phyloP scores from a whole-genome alignment of 805 yeast genomes.

The Candida awuae region DNA sequence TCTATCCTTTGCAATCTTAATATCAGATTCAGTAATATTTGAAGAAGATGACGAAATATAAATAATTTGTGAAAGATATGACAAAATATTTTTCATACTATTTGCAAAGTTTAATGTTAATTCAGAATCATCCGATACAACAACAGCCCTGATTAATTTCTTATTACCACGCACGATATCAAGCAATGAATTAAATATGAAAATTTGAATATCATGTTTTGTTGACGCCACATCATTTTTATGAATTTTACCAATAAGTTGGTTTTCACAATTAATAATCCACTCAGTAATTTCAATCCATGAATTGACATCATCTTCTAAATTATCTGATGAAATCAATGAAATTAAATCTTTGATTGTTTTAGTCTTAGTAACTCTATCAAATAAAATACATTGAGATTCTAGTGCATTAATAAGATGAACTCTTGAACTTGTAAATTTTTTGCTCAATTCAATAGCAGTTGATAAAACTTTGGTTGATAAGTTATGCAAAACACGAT shows the following conservation, averaged over 20 bases:
- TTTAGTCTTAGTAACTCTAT: conserved; percentile 65
- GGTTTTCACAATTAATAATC: conserved; percentile 8
- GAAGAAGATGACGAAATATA: background rate
- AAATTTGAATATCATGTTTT: conserved; percentile 8
- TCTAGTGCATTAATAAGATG: conserved; percentile 28
- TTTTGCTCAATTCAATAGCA: conserved; percentile 32
- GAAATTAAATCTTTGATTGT: conserved; percentile 42
- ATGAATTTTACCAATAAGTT: conserved; percentile 7
- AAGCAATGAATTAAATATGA: conserved; percentile 9
- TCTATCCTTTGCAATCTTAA: conserved; percentile 41
- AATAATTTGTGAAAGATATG: conserved; percentile 1
- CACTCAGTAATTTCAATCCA: conserved; percentile 11
- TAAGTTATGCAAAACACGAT: conserved; percentile 58
- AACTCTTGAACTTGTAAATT: conserved; percentile 30
- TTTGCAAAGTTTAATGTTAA: background rate
- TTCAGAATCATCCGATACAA: background rate
- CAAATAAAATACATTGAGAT: conserved; percentile 63
- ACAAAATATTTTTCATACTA: background rate
- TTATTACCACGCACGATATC: conserved; percentile 12
- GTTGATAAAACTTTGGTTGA: conserved; percentile 45
- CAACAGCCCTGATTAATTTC: conserved; percentile 2
- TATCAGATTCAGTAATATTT: conserved; percentile 10
- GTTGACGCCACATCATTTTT: conserved; percentile 11
- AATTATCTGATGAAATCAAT: conserved; percentile 1
- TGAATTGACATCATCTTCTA: conserved; percentile 1